phyloP scores from a whole-genome alignment of 2,329 filamentous ascomycete species.

The Lecanoromycetidae sp. region DNA sequence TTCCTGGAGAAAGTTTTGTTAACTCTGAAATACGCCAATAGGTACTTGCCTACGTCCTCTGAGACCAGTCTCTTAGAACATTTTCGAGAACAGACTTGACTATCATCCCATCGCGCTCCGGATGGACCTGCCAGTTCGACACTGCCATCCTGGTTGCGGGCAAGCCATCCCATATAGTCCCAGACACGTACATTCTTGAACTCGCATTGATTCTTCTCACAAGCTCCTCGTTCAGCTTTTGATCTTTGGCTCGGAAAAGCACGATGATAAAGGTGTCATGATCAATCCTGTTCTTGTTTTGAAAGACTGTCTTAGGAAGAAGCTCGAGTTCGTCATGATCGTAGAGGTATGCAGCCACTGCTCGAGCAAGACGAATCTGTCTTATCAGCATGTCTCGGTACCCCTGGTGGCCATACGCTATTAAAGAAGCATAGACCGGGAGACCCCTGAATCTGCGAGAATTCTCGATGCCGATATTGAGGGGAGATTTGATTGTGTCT shows the following conservation, averaged over 20 bases:
- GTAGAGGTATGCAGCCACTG: slow-evolving; percentile 51
- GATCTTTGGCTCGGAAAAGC: slow-evolving; percentile 61
- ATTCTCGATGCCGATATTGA: slow-evolving; percentile 83
- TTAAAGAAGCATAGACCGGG: slow-evolving; percentile 72
- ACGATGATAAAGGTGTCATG: slow-evolving; percentile 57
- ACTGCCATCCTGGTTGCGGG: slow-evolving; percentile 74
- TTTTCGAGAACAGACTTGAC: slow-evolving; percentile 50
- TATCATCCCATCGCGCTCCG: slow-evolving; percentile 53
- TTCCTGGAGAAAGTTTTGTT: no score
- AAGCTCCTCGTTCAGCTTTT: slow-evolving; percentile 51
- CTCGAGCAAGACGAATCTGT: slow-evolving; percentile 60
- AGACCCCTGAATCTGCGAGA: slow-evolving; percentile 80
- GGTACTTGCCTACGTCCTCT: background rate
- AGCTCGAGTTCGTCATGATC: slow-evolving; percentile 53
- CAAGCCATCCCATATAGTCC: slow-evolving; percentile 62
- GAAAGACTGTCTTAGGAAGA: slow-evolving; percentile 38
- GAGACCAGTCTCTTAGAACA: slow-evolving; percentile 24
- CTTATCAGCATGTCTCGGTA: slow-evolving; percentile 56
- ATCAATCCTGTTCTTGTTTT: slow-evolving; percentile 31
- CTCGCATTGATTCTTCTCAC: slow-evolving; percentile 60
- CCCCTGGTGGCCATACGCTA: slow-evolving; percentile 60
- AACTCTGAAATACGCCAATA: no score
- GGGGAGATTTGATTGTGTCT: slow-evolving; percentile 56
- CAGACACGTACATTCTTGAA: slow-evolving; percentile 68
- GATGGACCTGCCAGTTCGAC: slow-evolving; percentile 69